Evolutionary conservation across 805 yeast genomes (phyloP).

Genomic region (Ogataea zsoltii): DNA sequence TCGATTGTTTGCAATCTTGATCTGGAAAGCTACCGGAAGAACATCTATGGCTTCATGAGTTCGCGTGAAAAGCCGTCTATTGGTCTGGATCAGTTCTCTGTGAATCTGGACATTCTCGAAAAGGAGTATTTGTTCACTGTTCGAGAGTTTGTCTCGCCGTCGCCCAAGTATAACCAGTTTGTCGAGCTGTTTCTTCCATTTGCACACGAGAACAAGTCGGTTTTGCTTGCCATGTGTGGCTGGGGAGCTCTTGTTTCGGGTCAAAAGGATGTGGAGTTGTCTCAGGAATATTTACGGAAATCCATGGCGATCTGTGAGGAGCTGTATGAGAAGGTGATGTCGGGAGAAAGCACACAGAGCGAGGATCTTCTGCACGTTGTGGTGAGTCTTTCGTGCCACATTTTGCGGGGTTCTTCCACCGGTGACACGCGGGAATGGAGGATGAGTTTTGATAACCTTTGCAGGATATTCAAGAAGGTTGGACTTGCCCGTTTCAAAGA

Average conservation of each 20-base stretch:
- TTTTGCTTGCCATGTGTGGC: slow-evolving; percentile 18
- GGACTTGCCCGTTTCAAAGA: slow-evolving; percentile 16
- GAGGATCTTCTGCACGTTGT: slow-evolving; percentile 9
- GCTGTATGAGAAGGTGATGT: slow-evolving; percentile 8
- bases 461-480: slow-evolving; percentile 11
- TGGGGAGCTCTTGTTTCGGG: slow-evolving; percentile 16
- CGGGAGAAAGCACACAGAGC: neutral
- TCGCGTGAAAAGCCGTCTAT: neutral
- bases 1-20: neutral
- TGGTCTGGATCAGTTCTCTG: neutral
- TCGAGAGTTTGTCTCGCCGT: slow-evolving; percentile 1
- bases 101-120: slow-evolving; percentile 11
- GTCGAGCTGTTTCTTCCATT: slow-evolving; percentile 13
- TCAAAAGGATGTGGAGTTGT: slow-evolving; percentile 5
- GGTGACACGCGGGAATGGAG: slow-evolving; percentile 25
- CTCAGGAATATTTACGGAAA: slow-evolving; percentile 8
- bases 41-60: neutral
- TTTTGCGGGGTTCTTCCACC: slow-evolving; percentile 19
- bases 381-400: slow-evolving; percentile 20
- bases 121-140: slow-evolving; percentile 10
- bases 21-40: too few relatives aligned
- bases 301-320: slow-evolving; percentile 12
- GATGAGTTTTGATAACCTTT: slow-evolving; percentile 19
- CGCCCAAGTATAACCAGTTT: slow-evolving; percentile 15
- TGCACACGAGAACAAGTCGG: slow-evolving; percentile 8